Base-by-base conservation (phyloP, 768 basidiomycete genomes). In the Chalciporus pseudorubinellus region DNA sequence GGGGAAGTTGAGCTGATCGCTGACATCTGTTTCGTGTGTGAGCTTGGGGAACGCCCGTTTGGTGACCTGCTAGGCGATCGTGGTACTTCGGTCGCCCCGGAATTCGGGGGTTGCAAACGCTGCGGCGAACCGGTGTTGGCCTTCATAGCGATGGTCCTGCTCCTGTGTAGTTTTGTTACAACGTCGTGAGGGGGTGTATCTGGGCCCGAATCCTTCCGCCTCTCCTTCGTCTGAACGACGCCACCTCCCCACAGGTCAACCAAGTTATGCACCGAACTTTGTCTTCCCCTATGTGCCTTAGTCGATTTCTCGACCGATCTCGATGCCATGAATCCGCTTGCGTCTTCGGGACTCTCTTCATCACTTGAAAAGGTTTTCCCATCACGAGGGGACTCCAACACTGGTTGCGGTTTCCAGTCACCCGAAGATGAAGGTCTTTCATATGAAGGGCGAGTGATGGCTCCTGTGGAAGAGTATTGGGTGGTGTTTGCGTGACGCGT, bases 211-310 rank as follows among this genome's bases (percentile, higher is more conserved):
- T 69, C 61, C 51, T 63, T 65, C 28, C 68, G 71, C 55, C 74
- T 78, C 56, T 81, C 78, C 58, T 76, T 79, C 20, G 63, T 63
- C 55, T 66, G 71, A 43, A 59, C 56, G 52, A 74, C 53, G 13
- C 77, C 75, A 7, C 86, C 87, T 38, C 87, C 87, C 76, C 85
- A 91, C 24, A 92, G 66, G 64, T 87, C 86, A 24, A 92, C 87
- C 49, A 92, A 64, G 61, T 92, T 86, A 60, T 93, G 89, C 20
- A 92, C 89, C 12, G 91, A 92, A 60, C 82, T 85, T 72, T 92
- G 88, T 56, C 89, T 72, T 36, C 79, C 74, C 58, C 68, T 76
- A 38, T 69, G 62, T 45, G 66, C 69, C 46, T 62, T 62, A 16
- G 63, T 57, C 28, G 59, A 51, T 45, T 60, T 65, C 51, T 65